Percentiles rank a stretch among this genome's conserved stretches.
Conservation (phyloP, 768 basidiomycete species). For the Chalciporus piperatus region DNA sequence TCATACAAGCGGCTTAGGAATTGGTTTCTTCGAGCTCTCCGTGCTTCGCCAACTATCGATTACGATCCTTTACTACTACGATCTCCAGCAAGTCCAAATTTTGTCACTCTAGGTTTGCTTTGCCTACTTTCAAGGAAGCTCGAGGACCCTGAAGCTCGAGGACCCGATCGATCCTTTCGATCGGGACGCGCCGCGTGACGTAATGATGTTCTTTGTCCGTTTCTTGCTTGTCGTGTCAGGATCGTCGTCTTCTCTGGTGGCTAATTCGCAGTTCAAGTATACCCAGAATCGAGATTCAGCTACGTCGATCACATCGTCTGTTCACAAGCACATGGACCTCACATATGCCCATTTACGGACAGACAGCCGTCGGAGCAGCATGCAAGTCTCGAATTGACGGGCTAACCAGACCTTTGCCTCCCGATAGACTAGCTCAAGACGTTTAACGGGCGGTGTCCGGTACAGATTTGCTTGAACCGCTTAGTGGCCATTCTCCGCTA, state of each 20-base stretch:
- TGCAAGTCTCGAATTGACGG: background rate
- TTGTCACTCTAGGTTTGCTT: no score
- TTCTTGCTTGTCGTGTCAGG: conserved; percentile 18
- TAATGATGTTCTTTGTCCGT: conserved; percentile 8
- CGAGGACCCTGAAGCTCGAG: no score
- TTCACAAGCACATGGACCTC: background rate
- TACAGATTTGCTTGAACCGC: no score
- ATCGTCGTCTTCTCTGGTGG: conserved; percentile 26
- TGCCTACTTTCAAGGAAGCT: no score
- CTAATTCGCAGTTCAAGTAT: background rate
- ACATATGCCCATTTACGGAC: conserved; percentile 9
- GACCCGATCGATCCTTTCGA: no score
- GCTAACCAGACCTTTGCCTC: background rate
- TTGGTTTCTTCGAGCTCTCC: no score
- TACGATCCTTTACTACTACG: no score
- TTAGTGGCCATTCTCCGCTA: background rate
- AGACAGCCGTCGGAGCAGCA: background rate
- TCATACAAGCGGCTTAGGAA: no score
- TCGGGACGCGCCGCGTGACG: conserved; percentile 15
- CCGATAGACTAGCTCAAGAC: background rate
- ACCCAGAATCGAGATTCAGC: background rate
- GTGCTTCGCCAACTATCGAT: no score
- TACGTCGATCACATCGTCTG: conserved; percentile 8
- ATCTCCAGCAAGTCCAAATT: no score
- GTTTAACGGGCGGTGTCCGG: background rate